Conservation (phyloP, 768 basidiomycete genomes). For the Phylloporus sp. region DNA sequence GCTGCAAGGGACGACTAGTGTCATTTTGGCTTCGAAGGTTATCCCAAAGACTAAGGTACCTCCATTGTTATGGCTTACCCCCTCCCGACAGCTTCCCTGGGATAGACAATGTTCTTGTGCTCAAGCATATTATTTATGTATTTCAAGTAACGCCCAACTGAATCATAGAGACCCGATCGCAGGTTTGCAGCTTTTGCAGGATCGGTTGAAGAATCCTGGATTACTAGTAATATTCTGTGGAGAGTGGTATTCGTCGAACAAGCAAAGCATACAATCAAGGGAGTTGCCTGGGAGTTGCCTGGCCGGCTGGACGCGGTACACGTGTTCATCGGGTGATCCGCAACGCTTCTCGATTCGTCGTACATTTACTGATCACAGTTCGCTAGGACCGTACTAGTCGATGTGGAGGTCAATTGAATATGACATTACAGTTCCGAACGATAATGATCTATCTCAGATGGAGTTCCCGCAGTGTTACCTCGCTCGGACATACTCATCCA, state of each 20-base stretch:
- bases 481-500: no score
- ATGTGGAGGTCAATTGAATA: no score
- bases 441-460: no score
- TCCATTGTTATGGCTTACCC: neutral
- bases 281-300: neutral
- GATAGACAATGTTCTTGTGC: neutral
- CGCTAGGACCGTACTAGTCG: no score
- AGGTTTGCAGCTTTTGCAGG: neutral
- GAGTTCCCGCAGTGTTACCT: no score
- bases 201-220: no score
- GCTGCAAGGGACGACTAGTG: neutral
- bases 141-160: neutral
- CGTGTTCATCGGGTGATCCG: no score
- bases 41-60: neutral
- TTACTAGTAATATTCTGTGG: neutral
- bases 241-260: neutral
- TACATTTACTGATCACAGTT: no score
- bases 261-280: neutral
- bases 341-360: no score
- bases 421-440: no score
- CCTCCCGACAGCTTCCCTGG: neutral
- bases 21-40: neutral
- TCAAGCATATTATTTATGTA: neutral
- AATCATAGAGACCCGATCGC: no score
- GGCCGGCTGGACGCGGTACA: neutral